Evolutionary conservation across 2,329 filamentous ascomycete species (phyloP), one percentile per base, ranked within the genome.

Genomic region (Aureobasidium uvarum): DNA sequence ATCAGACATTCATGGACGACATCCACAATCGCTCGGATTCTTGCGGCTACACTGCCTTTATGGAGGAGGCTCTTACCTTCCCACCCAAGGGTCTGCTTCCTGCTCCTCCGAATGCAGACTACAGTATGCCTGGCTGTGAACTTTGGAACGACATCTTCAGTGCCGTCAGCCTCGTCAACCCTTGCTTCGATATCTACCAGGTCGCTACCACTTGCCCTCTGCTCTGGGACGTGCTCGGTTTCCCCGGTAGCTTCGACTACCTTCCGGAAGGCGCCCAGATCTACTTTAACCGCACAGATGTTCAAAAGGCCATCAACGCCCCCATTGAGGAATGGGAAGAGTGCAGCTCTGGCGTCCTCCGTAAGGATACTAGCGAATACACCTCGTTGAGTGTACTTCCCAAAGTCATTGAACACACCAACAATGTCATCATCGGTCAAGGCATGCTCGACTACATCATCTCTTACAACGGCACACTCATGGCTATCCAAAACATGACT

Each of bases 401-500:
- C 0, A 79, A 85, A 43, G 86, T 94, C 41, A 91, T 94, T 68
- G 90, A 94, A 71, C 80, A 81, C 38, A 90, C 89, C 1, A 82
- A 89, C 54, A 87, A 88, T 68, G 90, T 91, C 10, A 82, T 95
- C 69, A 86, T 95, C 71, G 88, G 82, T 2, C 89, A 93, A 72
- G 91, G 89, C 13, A 78, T 84, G 56, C 81, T 89, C 13, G 91
- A 92, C 76, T 89, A 83, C 72, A 82, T 90, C 67, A 81, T 91
- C 11, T 79, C 88, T 28, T 80, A 82, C 71, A 89, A 90, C 73
- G 90, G 89, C 18, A 89, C 89, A 0, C 80, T 94, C 1, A 79
- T 91, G 7, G 83, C 84, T 1, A 87, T 93, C 66, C 90, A 94
- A 73, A 92, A 92, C 78, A 91, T 93, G 86, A 92, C 89, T 0